Base-by-base conservation (phyloP, 164 flowering plant genomes). In the Taxillus chinensis region DNA sequence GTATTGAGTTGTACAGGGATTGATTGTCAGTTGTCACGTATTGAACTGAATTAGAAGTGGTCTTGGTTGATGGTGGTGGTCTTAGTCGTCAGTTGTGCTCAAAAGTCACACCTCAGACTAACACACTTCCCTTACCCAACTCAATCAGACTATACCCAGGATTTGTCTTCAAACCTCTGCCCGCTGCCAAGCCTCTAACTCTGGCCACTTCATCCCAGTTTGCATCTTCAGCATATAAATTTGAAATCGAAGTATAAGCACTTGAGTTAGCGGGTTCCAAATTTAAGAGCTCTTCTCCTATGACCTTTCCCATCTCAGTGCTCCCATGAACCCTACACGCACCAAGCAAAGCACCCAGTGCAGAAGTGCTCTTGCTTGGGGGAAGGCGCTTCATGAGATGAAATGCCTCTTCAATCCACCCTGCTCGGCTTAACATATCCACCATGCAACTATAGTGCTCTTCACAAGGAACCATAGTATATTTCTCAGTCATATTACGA, bases 331-430 rank as follows among this genome's bases (percentile, higher is more conserved):
- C 61, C 67, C 70, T 77, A 63, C 90, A 83, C 67, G 86, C 80
- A 63, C 79, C 70, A 64, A 87, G 83, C 77, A 83, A 70, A 65
- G 86, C 64, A 45, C 76, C 54, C 68, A 80, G 41, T 46, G 80
- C 79, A 43, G 75, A 69, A 46, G 45, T 64, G 58, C 70, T 75
- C 49, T 60, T 57, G 40, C 63, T 55, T 14, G 58, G 57, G 8
- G 82, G 85, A 62, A 76, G 49, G 62, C 61, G 42, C 60, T 58
- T 71, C 42, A 78, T 63, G 61, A 83, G 50, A 48, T 71, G 64
- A 54, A 73, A 72, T 58, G 87, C 87, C 70, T 85, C 86, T 68
- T 75, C 74, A 15, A 87, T 71, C 51, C 55, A 67, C 52, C 89
- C 95, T 12, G 86, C 84, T 57, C 87, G 76, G 55, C 87, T 70